Evolutionary conservation across 306 rosid species (phyloP), one percentile per base, ranked within the genome.

Genomic region (Quercus agrifolia): DNA sequence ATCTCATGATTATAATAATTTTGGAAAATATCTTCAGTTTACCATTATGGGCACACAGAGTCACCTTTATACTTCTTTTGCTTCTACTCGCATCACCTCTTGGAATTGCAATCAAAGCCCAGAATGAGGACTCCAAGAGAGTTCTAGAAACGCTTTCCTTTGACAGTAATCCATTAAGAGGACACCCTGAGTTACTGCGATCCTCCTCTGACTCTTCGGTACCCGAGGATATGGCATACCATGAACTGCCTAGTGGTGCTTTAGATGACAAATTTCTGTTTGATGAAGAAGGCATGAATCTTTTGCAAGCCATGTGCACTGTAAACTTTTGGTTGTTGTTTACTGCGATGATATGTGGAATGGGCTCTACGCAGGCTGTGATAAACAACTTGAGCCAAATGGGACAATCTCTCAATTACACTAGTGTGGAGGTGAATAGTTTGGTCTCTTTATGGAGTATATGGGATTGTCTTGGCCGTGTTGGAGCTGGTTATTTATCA

Each of bases 321-420:
- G 44, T 89, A 75, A 86, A 94, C 10, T 94, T 94, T 76, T 94
- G 98, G 98, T 78, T 92, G 84, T 78, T 94, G 88, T 92, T 91
- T 75, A 41, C 83, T 25, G 88, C 91, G 51, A 90, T 94, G 98
- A 54, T 88, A 49, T 88, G 92, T 13, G 98, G 98, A 73, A 86
- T 94, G 88, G 98, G 98, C 27, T 92, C 98, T 18, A 97, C 93
- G 56, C 63, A 90, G 66, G 90, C 96, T 30, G 87, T 93, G 27
- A 88, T 92, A 56, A 94, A 94, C 81, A 94, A 94, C 87, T 13
- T 49, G 4, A 49, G 17, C 54, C 54, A 49, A 13, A 49, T 49
- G 5, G 54, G 54, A 3, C 54, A 49, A 12, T 49, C 54, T 49
- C 54, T 49, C 54, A 49, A 49, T 13, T 12, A 49, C 54, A 49